Conservation (phyloP, 345 rosid species). For the Brassica cretica region DNA sequence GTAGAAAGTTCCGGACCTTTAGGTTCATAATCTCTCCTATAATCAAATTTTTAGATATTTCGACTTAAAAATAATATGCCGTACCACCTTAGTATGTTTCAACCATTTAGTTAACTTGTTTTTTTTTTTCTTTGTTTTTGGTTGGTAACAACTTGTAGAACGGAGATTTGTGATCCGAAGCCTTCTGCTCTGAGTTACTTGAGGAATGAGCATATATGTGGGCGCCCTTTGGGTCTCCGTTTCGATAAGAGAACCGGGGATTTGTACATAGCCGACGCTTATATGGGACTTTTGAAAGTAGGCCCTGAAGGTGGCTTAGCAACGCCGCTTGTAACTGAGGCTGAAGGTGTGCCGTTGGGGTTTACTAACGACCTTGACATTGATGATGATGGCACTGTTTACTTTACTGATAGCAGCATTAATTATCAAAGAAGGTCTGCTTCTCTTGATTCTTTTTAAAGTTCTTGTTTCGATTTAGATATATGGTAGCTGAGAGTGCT, state of each 20-base stretch:
- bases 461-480: neutral
- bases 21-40: neutral
- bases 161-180: slow-evolving; percentile 72
- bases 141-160: slow-evolving; percentile 44
- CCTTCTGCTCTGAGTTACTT: slow-evolving; percentile 61
- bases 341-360: slow-evolving; percentile 72
- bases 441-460: slow-evolving; percentile 9
- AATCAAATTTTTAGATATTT: neutral
- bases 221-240: slow-evolving; percentile 90
- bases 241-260: slow-evolving; percentile 79
- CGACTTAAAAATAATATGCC: neutral
- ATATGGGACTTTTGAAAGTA: slow-evolving; percentile 85
- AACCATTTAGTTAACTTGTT: neutral
- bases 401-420: slow-evolving; percentile 90
- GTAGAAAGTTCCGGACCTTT: neutral
- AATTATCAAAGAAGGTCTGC: slow-evolving; percentile 72
- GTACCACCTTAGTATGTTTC: neutral
- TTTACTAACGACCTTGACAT: slow-evolving; percentile 92
- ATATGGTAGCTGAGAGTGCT: neutral
- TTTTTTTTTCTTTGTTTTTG: neutral
- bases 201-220: slow-evolving; percentile 89
- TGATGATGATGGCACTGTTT: slow-evolving; percentile 79
- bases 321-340: slow-evolving; percentile 63
- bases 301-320: slow-evolving; percentile 94
- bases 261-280: slow-evolving; percentile 90